These are phyloP conservation scores for Pleurotus citrinopileatus DNA, from an alignment of 768 basidiomycete species.

Conservation along the genomic window DNA sequence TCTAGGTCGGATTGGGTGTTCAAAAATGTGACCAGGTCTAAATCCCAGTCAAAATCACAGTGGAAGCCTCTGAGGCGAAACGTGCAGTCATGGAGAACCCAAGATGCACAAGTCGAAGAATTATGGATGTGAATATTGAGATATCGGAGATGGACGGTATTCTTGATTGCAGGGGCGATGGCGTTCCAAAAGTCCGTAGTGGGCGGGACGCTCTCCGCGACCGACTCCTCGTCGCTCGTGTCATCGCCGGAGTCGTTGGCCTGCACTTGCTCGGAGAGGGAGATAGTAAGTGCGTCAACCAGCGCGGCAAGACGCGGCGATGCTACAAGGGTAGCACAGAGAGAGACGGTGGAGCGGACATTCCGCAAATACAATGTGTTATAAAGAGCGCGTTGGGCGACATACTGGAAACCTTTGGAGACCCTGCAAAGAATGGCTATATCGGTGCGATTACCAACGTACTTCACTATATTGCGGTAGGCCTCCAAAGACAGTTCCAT, in stretches of 20 bases:
- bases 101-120: constrained; percentile 25
- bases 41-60: constrained; percentile 68
- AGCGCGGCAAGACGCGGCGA: constrained; percentile 46
- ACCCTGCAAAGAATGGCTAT: constrained; percentile 58
- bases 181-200: constrained; percentile 46
- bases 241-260: constrained; percentile 19
- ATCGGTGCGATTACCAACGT: constrained; percentile 50
- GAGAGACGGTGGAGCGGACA: constrained; percentile 31
- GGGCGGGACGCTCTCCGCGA: constrained; percentile 18
- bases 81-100: constrained; percentile 37
- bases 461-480: constrained; percentile 53
- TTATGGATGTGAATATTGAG: constrained; percentile 48
- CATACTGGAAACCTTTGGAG: constrained; percentile 49
- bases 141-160: constrained; percentile 44
- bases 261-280: constrained; percentile 28
- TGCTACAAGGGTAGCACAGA: constrained; percentile 45
- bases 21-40: constrained; percentile 50
- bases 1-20: constrained; percentile 42
- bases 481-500: constrained; percentile 63
- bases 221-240: constrained; percentile 21
- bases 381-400: constrained; percentile 59
- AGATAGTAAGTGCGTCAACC: constrained; percentile 55
- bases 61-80: constrained; percentile 62
- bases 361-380: constrained; percentile 50
- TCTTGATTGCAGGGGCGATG: constrained; percentile 46